Evolutionary conservation across 306 rosid genomes (phyloP).

Genomic region (Sophora flavescens): DNA sequence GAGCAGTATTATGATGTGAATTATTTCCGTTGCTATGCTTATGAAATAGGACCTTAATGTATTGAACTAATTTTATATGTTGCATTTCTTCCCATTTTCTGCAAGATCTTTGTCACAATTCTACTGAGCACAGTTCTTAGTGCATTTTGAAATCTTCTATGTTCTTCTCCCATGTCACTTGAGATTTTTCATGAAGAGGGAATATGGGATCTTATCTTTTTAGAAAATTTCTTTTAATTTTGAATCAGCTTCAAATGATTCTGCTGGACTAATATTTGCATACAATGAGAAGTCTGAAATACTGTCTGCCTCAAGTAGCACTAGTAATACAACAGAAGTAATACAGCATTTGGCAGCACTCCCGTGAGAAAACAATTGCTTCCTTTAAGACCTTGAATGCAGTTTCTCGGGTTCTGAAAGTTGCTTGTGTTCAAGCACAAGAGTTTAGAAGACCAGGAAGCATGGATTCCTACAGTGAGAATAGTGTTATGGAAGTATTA

Average conservation of each 20-base stretch:
- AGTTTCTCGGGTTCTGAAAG: conserved; percentile 81
- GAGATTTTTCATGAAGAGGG: conserved; percentile 82
- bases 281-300: conserved; percentile 54
- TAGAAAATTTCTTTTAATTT: conserved; percentile 88
- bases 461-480: conserved; percentile 49
- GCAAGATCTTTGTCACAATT: conserved; percentile 75
- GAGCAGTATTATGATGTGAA: background rate
- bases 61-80: conserved; percentile 37
- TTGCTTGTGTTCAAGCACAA: conserved; percentile 88
- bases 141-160: conserved; percentile 75
- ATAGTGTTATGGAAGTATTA: conserved; percentile 44
- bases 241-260: conserved; percentile 62
- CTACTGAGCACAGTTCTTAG: conserved; percentile 75
- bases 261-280: conserved; percentile 53
- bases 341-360: conserved; percentile 74
- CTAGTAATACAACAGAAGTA: conserved; percentile 53
- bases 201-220: conserved; percentile 93
- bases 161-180: conserved; percentile 68
- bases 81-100: conserved; percentile 46
- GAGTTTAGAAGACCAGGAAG: conserved; percentile 68
- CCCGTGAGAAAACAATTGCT: conserved; percentile 81
- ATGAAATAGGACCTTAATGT: conserved; percentile 26
- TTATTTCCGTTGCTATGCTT: conserved; percentile 21
- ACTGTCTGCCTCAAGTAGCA: conserved; percentile 55
- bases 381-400: conserved; percentile 81